Base-by-base conservation (phyloP, 345 rosid genomes). In the Acer campestre region DNA sequence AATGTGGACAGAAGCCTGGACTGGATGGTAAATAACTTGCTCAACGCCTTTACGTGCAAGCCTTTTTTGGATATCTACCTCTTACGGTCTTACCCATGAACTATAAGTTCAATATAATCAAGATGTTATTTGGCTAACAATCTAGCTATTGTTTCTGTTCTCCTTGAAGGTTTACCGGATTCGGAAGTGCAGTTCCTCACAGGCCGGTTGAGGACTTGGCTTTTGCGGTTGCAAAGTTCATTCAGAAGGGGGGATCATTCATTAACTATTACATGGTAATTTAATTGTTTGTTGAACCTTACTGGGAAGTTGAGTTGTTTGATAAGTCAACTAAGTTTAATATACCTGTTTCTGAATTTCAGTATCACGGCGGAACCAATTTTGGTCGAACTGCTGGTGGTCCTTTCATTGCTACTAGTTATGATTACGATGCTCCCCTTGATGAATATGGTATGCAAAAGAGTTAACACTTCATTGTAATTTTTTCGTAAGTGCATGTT, bases 1-100 rank as follows among this genome's bases (percentile, higher is more conserved):
- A 88, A 91, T 96, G 93, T 96, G 99, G 99, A 96, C 99, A 4
- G 98, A 96, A 85, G 98, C 98, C 72, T 96, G 99, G 99, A 94
- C 97, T 51, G 98, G 97, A 81, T 96, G 99, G 99, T 96, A 88
- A 88, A 46, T 68, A 59, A 48, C 58, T n/a, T 64, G 49, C 66
- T 73, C 64, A 10, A 25, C 64, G 16, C 61, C 48, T 31, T 53
- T n/a, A 35, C 35, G 31, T 16, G 12, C 16, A 56, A 55, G 23
- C 14, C n/a, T n/a, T 59, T 68, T 77, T 29, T 42, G 20, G 65
- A n/a, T 55, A 51, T 77, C 68, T 53, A 71, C 44, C 64, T 18
- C 17, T 51, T n/a, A n/a, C n/a, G n/a, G n/a, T n/a, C n/a, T n/a
- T 38, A 27, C 23, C 44, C 11, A 61, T 61, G 67, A 79, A 55